Evolutionary conservation across 345 rosid genomes (phyloP).

Genomic region (Citrus inodora): DNA sequence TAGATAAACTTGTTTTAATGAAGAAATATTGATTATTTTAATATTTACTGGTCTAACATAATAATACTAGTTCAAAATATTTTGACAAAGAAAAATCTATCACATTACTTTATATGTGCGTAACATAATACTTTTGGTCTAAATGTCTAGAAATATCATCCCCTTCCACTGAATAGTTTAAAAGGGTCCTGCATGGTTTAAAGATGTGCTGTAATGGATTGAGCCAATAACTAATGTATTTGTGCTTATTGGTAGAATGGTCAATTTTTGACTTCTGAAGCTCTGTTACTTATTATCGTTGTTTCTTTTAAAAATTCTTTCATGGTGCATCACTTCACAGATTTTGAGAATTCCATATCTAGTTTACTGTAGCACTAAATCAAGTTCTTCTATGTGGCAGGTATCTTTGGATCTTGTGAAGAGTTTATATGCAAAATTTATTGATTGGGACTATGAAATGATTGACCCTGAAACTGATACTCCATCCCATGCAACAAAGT

Average conservation of each 20-base stretch:
- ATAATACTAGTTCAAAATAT: background rate
- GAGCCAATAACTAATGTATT: background rate
- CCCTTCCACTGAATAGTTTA: background rate
- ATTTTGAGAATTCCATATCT: background rate
- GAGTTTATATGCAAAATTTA: constrained; percentile 91
- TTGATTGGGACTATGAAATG: constrained; percentile 91
- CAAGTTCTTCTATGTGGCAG: constrained; percentile 35
- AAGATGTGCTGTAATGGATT: background rate
- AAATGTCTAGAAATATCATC: background rate
- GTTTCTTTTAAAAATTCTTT: background rate
- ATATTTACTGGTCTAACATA: background rate
- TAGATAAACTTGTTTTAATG: background rate
- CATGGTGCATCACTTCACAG: background rate
- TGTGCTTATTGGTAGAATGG: background rate
- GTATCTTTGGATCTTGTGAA: constrained; percentile 96
- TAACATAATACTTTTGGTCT: background rate
- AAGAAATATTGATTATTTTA: background rate
- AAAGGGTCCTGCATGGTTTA: background rate
- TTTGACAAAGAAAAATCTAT: background rate
- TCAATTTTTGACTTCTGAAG: constrained; percentile 5
- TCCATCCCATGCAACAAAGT: constrained; percentile 90
- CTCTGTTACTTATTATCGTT: background rate
- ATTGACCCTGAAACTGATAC: constrained; percentile 77
- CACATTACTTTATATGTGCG: background rate
- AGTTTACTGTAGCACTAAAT: background rate